These are phyloP conservation scores for Penicillium sp. DNA, from an alignment of 2,329 filamentous ascomycete genomes.

Conservation along the genomic window DNA sequence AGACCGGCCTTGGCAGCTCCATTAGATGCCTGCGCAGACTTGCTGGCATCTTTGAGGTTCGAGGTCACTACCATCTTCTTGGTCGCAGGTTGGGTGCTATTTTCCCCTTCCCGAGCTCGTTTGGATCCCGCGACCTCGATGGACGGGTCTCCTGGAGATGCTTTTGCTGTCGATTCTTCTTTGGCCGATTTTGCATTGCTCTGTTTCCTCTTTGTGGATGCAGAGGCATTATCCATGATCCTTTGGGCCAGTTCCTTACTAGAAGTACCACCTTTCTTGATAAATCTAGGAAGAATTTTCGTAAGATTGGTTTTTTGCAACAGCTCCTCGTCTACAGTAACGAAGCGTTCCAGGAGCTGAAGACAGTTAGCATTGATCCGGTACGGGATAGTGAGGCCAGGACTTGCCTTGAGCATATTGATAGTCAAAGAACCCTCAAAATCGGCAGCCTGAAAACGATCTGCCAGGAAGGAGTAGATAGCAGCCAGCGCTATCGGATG, in stretches of 20 bases:
- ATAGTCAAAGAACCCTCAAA: conserved; percentile 49
- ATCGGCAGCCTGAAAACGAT: conserved; percentile 54
- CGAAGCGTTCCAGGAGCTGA: conserved; percentile 59
- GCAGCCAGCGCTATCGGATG: conserved; percentile 52
- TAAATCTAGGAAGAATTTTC: conserved; percentile 61
- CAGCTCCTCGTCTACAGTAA: conserved; percentile 61
- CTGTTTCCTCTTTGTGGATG: conserved; percentile 49
- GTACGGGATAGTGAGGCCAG: not conserved
- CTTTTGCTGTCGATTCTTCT: conserved; percentile 37
- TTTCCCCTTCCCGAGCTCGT: conserved; percentile 44
- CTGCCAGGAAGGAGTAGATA: conserved; percentile 53
- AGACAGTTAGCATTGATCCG: conserved; percentile 2
- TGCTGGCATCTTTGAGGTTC: conserved; percentile 37
- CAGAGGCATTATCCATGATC: conserved; percentile 55
- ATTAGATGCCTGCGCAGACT: conserved; percentile 22
- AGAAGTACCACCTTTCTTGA: conserved; percentile 62
- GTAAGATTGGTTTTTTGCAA: conserved; percentile 64
- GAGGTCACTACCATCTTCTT: conserved; percentile 45
- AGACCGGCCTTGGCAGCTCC: conserved; percentile 32
- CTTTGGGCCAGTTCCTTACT: conserved; percentile 60
- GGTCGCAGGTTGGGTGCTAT: conserved; percentile 36
- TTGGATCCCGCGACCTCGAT: conserved; percentile 40
- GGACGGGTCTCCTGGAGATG: conserved; percentile 11
- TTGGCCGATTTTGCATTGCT: conserved; percentile 42
- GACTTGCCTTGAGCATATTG: conserved; percentile 51